phyloP scores from a whole-genome alignment of 768 basidiomycete species.

The Mycena rebaudengoi region DNA sequence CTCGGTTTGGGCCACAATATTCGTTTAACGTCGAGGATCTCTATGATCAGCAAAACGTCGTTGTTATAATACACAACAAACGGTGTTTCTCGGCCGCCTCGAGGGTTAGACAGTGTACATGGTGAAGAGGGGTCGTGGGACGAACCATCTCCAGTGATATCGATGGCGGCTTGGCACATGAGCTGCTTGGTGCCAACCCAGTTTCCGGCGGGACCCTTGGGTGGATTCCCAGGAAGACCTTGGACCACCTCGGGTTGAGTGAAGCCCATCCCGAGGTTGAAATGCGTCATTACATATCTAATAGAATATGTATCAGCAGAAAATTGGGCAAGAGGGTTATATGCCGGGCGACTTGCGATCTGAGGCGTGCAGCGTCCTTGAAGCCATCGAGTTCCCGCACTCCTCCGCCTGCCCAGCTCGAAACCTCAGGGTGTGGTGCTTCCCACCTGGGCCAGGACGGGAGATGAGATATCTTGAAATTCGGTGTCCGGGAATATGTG shows the following conservation, averaged over 20 bases:
- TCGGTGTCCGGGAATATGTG: conserved; percentile 15
- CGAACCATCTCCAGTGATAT: conserved; percentile 30
- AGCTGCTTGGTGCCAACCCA: conserved; percentile 30
- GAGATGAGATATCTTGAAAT: conserved; percentile 17
- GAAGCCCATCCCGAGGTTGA: conserved; percentile 26
- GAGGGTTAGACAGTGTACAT: background rate
- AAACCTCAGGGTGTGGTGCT: conserved; percentile 9
- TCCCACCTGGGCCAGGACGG: conserved; percentile 20
- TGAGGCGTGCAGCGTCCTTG: conserved; percentile 9
- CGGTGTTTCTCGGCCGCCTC: conserved; percentile 20
- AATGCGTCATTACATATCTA: conserved; percentile 32
- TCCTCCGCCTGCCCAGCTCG: background rate
- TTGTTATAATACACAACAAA: conserved; percentile 18
- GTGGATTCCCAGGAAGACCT: conserved; percentile 10
- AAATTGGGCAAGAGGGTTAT: background rate
- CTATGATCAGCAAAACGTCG: conserved; percentile 22
- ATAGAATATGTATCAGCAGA: background rate
- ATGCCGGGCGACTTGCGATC: conserved; percentile 10
- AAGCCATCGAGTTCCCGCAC: background rate
- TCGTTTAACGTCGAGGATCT: conserved; percentile 29
- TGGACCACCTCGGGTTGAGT: conserved; percentile 24
- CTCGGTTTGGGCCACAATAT: conserved; percentile 26
- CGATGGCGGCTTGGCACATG: conserved; percentile 27
- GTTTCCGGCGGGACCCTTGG: conserved; percentile 11
- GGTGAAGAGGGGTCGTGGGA: background rate